Evolutionary conservation across 495 filamentous ascomycete species (phyloP).

Genomic region (Wilcoxina mikolae): DNA sequence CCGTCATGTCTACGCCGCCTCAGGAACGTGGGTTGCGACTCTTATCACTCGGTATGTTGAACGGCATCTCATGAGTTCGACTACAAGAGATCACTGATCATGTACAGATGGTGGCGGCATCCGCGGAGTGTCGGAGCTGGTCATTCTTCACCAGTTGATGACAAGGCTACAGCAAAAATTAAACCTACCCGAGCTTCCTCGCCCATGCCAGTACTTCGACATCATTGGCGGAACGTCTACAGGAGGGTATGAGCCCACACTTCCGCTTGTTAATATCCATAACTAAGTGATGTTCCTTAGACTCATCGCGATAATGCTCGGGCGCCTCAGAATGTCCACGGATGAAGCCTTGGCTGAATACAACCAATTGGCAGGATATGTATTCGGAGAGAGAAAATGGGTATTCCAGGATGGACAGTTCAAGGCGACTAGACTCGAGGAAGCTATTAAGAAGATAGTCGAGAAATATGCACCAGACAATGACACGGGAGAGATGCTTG

Average conservation of each 20-base stretch:
- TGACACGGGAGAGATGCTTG: constrained; percentile 1
- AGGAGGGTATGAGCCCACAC: constrained; percentile 8
- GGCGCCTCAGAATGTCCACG: constrained; percentile 29
- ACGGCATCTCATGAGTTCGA: too few species aligned
- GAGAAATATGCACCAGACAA: constrained; percentile 6
- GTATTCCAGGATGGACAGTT: constrained; percentile 16
- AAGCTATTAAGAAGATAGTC: constrained; percentile 13
- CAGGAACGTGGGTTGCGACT: too few species aligned
- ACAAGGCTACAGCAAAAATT: constrained; percentile 3
- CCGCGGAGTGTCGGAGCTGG: constrained; percentile 17
- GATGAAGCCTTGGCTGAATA: constrained; percentile 27
- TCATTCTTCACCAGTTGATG: constrained; percentile 22
- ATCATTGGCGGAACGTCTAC: constrained; percentile 20
- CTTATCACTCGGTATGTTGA: too few species aligned
- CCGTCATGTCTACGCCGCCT: too few species aligned
- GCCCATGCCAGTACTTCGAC: constrained; percentile 21
- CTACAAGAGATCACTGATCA: too few species aligned
- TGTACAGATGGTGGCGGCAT: constrained; percentile 25
- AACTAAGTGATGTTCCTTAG: constrained; percentile 12
- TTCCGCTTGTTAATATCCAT: too few species aligned
- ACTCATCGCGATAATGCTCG: constrained; percentile 32
- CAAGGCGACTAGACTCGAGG: constrained; percentile 14
- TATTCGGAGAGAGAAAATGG: constrained; percentile 25
- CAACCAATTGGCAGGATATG: constrained; percentile 17
- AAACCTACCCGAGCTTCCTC: constrained; percentile 5